Evolutionary conservation across 2,329 filamentous ascomycete species (phyloP).

Genomic region (Fusarium piperis): DNA sequence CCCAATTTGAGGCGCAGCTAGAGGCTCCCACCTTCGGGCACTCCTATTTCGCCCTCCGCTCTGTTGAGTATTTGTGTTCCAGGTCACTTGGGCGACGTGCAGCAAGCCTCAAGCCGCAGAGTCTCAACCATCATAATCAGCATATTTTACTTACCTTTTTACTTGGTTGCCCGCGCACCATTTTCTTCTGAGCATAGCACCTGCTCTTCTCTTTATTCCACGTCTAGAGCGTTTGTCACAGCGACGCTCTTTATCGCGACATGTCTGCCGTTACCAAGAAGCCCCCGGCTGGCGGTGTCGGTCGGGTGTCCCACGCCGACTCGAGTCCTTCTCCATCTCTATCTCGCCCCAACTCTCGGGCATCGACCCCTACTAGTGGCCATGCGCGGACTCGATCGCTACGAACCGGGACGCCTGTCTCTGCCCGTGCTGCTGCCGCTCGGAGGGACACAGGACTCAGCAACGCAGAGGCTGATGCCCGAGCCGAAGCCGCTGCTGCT

Average conservation of each 20-base stretch:
- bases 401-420: conserved; percentile 72
- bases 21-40: conserved; percentile 16
- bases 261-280: conserved; percentile 67
- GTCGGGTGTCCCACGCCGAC: conserved; percentile 56
- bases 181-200: conserved; percentile 21
- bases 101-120: conserved; percentile 29
- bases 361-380: conserved; percentile 54
- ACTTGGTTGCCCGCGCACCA: conserved; percentile 8
- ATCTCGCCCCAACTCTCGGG: conserved; percentile 52
- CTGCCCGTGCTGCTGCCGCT: conserved; percentile 76
- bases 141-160: conserved; percentile 26
- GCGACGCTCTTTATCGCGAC: conserved; percentile 30
- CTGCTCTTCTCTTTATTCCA: conserved; percentile 15
- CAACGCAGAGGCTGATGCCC: conserved; percentile 74
- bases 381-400: conserved; percentile 71
- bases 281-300: conserved; percentile 59
- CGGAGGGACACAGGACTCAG: conserved; percentile 62
- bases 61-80: conserved; percentile 36
- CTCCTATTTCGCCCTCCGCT: conserved; percentile 38
- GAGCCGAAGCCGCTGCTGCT: conserved; percentile 80
- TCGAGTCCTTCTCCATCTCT: conserved; percentile 49
- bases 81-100: conserved; percentile 39
- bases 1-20: conserved; percentile 38
- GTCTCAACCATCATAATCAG: conserved; percentile 4
- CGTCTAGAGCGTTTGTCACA: conserved; percentile 23